Base-by-base conservation (phyloP, 139 green algal genomes). In the Edaphochlamys debaryana region DNA sequence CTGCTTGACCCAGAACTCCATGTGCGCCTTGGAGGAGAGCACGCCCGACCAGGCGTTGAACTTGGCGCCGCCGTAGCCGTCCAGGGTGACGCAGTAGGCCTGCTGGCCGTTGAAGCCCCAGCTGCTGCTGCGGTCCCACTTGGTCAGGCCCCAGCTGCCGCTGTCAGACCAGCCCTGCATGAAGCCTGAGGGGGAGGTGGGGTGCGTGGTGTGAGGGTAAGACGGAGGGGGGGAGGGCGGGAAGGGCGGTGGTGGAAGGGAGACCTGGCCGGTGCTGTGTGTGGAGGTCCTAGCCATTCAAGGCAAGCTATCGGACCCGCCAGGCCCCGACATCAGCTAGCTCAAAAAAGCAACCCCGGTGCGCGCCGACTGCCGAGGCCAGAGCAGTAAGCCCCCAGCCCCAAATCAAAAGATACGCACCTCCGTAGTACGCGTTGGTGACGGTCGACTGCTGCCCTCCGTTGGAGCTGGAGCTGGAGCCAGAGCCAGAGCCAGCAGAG, bases 51-150 rank as follows among this genome's bases (percentile, higher is more conserved):
- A 82, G n/a, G 42, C 76, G 41, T 73, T 73, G 32, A 74, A 48
- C 63, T 74, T 68, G 76, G 56, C 38, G 42, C 60, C 76, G 34
- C 76, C 76, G 64, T 82, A 74, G 32, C 76, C 76, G 63, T 13
- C 20, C n/a, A 82, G 41, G 25, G 76, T 82, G 15, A 66, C 63
- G 45, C 76, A 74, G 76, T 82, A 82, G n/a, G 76, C 76, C 42
- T 82, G 76, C 41, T 82, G 76, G 42, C 76, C 76, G 63, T 82
- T 42, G 27, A 82, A 66, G 13, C 62, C 41, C 76, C 76, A 82
- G 25, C 27, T 50, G 1, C 42, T 19, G 42, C 73, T 63, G 62
- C 63, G 76, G 34, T 67, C 76, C 76, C 76, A 82, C 60, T 82
- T 82, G 63, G 22, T 52, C 29, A 74, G 36, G 63, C 63, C 37